These are phyloP conservation scores for Rhododendron molle DNA, from an alignment of 148 eudicot genomes.

Conservation along the genomic window DNA sequence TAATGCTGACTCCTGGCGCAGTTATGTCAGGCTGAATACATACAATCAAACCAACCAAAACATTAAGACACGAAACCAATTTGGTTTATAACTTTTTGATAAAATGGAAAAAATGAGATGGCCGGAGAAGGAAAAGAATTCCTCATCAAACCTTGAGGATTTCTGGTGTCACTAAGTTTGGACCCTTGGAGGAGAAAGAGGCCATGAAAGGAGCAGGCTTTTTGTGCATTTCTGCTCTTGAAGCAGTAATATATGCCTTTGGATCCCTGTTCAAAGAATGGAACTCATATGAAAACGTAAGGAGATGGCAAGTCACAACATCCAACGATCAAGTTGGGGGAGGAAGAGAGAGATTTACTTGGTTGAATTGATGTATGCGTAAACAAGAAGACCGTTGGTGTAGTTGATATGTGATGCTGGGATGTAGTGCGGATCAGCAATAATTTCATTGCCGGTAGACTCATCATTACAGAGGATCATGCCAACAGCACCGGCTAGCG, in stretches of 20 bases:
- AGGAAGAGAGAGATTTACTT: conserved; percentile 20
- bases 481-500: conserved; percentile 57
- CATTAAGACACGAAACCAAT: background rate
- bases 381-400: conserved; percentile 36
- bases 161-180: conserved; percentile 48
- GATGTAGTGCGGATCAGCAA: conserved; percentile 51
- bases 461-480: conserved; percentile 65
- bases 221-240: conserved; percentile 6
- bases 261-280: conserved; percentile 23
- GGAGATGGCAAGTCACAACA: background rate
- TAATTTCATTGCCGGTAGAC: conserved; percentile 33
- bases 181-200: conserved; percentile 65
- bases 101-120: background rate
- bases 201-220: conserved; percentile 71
- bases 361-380: conserved; percentile 46
- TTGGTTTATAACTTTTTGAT: background rate
- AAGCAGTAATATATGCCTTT: conserved; percentile 28
- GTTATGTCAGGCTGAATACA: conserved; percentile 62
- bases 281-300: background rate
- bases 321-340: background rate
- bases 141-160: conserved; percentile 45
- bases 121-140: background rate
- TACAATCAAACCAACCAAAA: background rate
- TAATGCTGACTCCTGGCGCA: conserved; percentile 67
- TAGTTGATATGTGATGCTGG: conserved; percentile 59